These are phyloP conservation scores for Metschnikowia matae DNA, from an alignment of 805 yeast species.

Conservation along the genomic window DNA sequence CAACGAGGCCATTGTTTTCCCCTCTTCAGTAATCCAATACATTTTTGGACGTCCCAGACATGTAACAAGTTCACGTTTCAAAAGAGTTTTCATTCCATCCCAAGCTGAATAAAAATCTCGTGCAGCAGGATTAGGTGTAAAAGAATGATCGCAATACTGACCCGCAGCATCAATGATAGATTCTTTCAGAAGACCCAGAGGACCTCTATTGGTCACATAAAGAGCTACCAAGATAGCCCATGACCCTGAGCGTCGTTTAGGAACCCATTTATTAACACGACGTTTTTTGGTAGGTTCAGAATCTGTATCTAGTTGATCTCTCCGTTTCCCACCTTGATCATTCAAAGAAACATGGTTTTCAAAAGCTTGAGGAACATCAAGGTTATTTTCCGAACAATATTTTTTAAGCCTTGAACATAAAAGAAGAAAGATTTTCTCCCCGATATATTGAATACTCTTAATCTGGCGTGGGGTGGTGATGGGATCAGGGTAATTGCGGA, in stretches of 20 bases:
- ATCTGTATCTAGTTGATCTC: constrained; percentile 12
- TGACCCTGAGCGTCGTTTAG: constrained; percentile 74
- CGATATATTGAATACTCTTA: constrained; percentile 59
- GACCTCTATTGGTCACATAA: constrained; percentile 41
- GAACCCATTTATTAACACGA: constrained; percentile 48
- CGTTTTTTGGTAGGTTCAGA: constrained; percentile 7
- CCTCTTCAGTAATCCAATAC: constrained; percentile 67
- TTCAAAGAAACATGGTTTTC: constrained; percentile 10
- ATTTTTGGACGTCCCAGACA: constrained; percentile 54
- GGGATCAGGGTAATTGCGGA: constrained; percentile 42
- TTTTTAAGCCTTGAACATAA: constrained; percentile 44
- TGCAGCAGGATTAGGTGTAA: constrained; percentile 55
- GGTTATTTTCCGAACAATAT: constrained; percentile 56
- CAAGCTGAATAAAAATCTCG: constrained; percentile 72
- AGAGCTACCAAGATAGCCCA: constrained; percentile 73
- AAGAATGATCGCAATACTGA: constrained; percentile 54
- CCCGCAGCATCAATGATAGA: constrained; percentile 54
- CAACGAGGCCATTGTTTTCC: constrained; percentile 55
- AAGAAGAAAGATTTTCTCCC: constrained; percentile 58
- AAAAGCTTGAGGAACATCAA: constrained; percentile 40
- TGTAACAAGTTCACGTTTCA: constrained; percentile 56
- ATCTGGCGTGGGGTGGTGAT: constrained; percentile 58
- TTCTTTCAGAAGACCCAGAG: constrained; percentile 58
- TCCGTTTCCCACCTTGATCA: constrained; percentile 13
- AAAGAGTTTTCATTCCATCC: constrained; percentile 61